Percentiles rank a stretch among this genome's conserved stretches.
phyloP scores from a whole-genome alignment of 176 grass and related monocot genomes.

The Leersia perrieri region DNA sequence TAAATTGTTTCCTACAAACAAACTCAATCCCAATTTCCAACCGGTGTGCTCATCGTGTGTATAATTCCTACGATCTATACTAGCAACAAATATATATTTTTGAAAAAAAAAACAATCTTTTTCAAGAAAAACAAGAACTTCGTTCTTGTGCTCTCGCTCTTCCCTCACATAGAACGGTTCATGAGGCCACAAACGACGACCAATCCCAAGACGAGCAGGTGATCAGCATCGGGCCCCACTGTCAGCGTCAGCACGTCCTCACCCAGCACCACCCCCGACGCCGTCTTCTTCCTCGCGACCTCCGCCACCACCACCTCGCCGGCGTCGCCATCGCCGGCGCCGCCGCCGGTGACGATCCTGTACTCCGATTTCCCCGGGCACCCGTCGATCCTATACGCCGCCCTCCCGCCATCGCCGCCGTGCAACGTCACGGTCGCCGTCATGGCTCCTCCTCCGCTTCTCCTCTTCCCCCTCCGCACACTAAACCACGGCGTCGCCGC shows the following conservation, averaged over 20 bases:
- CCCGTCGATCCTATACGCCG: slow-evolving; percentile 34
- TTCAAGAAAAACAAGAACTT: neutral
- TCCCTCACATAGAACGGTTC: slow-evolving; percentile 29
- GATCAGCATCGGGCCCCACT: slow-evolving; percentile 49
- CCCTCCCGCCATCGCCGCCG: slow-evolving; percentile 1
- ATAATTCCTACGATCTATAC: neutral
- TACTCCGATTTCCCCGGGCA: slow-evolving; percentile 42
- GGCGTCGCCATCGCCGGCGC: neutral
- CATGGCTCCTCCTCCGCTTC: neutral
- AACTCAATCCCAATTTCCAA: neutral
- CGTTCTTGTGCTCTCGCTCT: neutral
- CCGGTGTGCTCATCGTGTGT: neutral
- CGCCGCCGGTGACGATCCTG: slow-evolving; percentile 16
- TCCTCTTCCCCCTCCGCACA: slow-evolving; percentile 2
- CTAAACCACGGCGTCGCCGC: slow-evolving; percentile 51
- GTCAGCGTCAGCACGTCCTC: slow-evolving; percentile 65
- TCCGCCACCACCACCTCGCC: slow-evolving; percentile 32
- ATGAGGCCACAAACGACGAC: slow-evolving; percentile 68
- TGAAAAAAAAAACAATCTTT: neutral
- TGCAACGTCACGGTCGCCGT: slow-evolving; percentile 21
- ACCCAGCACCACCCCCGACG: slow-evolving; percentile 41
- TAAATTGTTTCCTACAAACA: neutral
- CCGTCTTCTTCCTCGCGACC: slow-evolving; percentile 49
- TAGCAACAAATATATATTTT: neutral
- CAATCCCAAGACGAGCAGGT: slow-evolving; percentile 56